Evolutionary conservation across 2,329 filamentous ascomycete genomes (phyloP), one percentile per base, ranked within the genome.

Genomic region (Paraconiothyrium brasiliense): DNA sequence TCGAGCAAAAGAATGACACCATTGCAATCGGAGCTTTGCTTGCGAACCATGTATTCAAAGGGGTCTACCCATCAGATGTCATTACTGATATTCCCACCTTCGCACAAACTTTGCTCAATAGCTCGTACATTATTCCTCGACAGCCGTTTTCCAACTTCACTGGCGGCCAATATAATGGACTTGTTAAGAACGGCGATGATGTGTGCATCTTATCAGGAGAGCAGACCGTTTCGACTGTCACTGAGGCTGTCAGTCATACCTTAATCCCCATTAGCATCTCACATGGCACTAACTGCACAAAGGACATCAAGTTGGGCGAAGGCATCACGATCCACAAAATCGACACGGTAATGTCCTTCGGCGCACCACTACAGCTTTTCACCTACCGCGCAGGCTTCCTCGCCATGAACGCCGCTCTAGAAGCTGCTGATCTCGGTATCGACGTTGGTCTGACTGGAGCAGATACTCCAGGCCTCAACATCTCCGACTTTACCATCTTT

Each of bases 401-500:
- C 34, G 67, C 69, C 56, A 58, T 74, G 50, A 74, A 73, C 50
- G 66, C 61, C 32, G 67, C 69, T 2, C 47, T 71, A 1, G 64
- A 71, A 46, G 60, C 63, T 22, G 68, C 71, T 20, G 43, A 67
- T 11, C 66, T 74, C 14, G 63, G 59, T 55, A 61, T 74, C 48
- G 68, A 62, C 24, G 66, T 74, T 50, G 71, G 70, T 6, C 24
- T 63, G 44, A 67, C 61, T 0, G 62, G 63, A 6, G 61, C 68
- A 2, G 63, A 67, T 16, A 14, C 50, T n/a, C 44, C 39, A 9
- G 64, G 65, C 14, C 70, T 72, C 35, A 73, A 73, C 49, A 65
- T 72, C 14, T 72, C 85, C 20, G 93, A 94, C 77, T 87, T 89
- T 71, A 97, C 93, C 0, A 80, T 94, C 57, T 95, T 97, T 68